Percentiles rank a stretch among this genome's conserved stretches.
These are phyloP conservation scores for Annulohypoxylon bovei DNA, from an alignment of 495 filamentous ascomycete genomes.

Conservation along the genomic window DNA sequence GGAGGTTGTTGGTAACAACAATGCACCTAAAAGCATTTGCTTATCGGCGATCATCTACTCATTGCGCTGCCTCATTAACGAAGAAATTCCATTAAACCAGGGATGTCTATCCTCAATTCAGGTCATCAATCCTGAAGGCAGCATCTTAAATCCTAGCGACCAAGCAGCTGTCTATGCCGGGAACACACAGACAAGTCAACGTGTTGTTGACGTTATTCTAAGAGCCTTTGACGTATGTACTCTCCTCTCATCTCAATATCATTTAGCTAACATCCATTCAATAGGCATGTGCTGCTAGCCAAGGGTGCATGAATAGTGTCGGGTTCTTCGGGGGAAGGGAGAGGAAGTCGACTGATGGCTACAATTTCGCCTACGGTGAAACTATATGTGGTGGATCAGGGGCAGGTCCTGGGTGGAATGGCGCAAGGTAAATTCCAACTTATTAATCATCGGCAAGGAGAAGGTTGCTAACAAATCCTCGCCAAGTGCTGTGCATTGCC, in stretches of 20 bases:
- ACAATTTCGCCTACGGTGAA: slow-evolving; percentile 75
- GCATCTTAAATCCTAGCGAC: slow-evolving; percentile 40
- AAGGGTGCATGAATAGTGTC: slow-evolving; percentile 42
- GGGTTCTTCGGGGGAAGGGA: slow-evolving; percentile 45
- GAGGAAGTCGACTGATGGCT: slow-evolving; percentile 40
- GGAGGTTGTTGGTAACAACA: slow-evolving; percentile 43
- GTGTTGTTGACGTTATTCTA: slow-evolving; percentile 42
- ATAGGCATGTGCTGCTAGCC: slow-evolving; percentile 41
- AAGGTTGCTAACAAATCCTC: background rate
- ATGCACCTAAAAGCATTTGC: slow-evolving; percentile 41
- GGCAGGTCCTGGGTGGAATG: slow-evolving; percentile 72
- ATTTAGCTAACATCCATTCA: background rate
- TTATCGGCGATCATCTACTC: slow-evolving; percentile 41
- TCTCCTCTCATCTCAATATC: background rate
- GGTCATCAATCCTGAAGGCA: slow-evolving; percentile 39
- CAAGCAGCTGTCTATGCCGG: slow-evolving; percentile 38
- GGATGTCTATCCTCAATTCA: slow-evolving; percentile 40
- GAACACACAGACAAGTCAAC: slow-evolving; percentile 42
- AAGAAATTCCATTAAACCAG: slow-evolving; percentile 44
- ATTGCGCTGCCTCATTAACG: slow-evolving; percentile 39
- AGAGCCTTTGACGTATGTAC: slow-evolving; percentile 39
- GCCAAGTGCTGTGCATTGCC: slow-evolving; percentile 68
- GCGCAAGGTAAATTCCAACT: slow-evolving; percentile 50
- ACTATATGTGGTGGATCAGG: slow-evolving; percentile 75
- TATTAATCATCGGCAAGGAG: no score